Percentiles rank a stretch among this genome's conserved stretches.
These are phyloP conservation scores for Babesia bovis DNA, from an alignment of 169 alveolate genomes.

Conservation along the genomic window DNA sequence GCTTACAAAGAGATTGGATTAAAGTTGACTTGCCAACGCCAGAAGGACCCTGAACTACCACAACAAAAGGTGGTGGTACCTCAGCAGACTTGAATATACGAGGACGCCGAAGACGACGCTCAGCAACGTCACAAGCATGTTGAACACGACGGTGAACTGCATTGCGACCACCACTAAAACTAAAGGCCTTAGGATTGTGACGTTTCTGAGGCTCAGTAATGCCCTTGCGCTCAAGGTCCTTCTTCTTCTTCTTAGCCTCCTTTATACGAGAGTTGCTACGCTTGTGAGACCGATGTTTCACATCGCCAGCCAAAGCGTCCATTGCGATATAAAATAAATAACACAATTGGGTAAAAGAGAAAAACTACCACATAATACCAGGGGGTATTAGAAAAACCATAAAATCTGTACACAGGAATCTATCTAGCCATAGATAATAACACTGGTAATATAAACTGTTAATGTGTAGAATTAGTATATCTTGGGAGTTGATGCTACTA, in stretches of 20 bases:
- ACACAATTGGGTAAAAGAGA: no score
- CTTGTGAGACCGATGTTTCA: conserved; percentile 38
- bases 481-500: no score
- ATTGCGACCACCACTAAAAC: conserved; percentile 89
- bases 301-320: conserved; percentile 33
- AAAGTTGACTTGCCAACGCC: conserved; percentile 96
- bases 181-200: conserved; percentile 90
- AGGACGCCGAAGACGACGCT: conserved; percentile 81
- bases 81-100: conserved; percentile 83
- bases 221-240: conserved; percentile 38
- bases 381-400: no score
- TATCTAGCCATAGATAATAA: no score
- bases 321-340: conserved; percentile 11
- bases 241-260: conserved; percentile 32
- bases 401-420: no score
- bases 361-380: no score
- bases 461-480: no score
- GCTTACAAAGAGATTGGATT: conserved; percentile 94
- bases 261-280: conserved; percentile 42
- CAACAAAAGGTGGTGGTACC: conserved; percentile 86
- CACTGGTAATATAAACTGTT: no score
- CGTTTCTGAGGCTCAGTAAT: conserved; percentile 50
- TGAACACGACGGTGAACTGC: conserved; percentile 89
- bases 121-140: conserved; percentile 83
- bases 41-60: conserved; percentile 93